Conservation (phyloP, 208 protist genomes). For the Leishmania aethiopica region DNA sequence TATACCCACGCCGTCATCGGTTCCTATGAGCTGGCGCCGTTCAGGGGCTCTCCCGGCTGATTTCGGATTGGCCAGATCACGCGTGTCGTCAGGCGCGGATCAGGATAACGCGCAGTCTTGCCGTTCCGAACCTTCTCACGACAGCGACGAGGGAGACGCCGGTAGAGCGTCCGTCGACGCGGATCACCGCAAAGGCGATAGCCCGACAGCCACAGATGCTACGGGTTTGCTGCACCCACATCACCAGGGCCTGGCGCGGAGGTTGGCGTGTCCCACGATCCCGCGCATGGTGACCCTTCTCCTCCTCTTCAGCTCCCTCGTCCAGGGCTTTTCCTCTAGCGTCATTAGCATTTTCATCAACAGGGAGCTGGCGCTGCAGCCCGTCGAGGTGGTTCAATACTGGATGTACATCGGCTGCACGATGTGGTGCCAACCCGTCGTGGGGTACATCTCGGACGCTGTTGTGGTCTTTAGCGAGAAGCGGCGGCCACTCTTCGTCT, state of each 20-base stretch:
- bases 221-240: background rate
- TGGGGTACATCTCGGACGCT: slow-evolving; percentile 45
- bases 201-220: background rate
- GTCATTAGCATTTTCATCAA: slow-evolving; percentile 44
- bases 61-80: background rate
- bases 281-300: slow-evolving; percentile 35
- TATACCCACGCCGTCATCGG: background rate
- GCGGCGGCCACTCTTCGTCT: slow-evolving; percentile 44
- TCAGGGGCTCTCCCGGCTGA: background rate
- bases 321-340: slow-evolving; percentile 38
- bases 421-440: slow-evolving; percentile 32
- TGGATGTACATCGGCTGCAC: slow-evolving; percentile 47
- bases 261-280: slow-evolving; percentile 16
- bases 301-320: slow-evolving; percentile 35
- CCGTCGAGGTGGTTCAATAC: slow-evolving; percentile 41
- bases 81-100: background rate
- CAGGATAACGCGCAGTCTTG: background rate
- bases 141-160: background rate
- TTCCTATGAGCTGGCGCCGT: background rate
- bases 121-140: background rate
- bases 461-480: slow-evolving; percentile 40
- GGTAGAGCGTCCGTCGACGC: background rate
- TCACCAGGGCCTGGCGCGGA: background rate
- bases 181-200: background rate
- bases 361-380: slow-evolving; percentile 25